Evolutionary conservation across 1,284 basidiomycete species (phyloP), one percentile per base, ranked within the genome.

Genomic region (Amylostereum areolatum): DNA sequence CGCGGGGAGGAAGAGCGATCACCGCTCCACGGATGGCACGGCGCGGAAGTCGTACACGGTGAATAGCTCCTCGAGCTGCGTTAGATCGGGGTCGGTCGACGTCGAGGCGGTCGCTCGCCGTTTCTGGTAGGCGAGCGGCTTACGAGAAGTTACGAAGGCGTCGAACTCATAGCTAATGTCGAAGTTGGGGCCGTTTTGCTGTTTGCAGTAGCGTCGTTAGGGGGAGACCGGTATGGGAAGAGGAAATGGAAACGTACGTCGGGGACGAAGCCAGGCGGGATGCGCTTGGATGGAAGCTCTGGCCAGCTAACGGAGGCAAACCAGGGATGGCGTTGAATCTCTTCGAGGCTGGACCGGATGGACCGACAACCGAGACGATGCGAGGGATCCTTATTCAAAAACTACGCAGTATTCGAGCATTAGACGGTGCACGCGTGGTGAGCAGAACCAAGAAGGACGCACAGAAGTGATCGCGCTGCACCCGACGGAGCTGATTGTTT

Each of bases 11-110:
- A n/a, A n/a, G n/a, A n/a, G n/a, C n/a, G n/a, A n/a, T n/a, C n/a
- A n/a, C n/a, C n/a, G n/a, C n/a, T n/a, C n/a, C n/a, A n/a, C n/a
- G n/a, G n/a, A n/a, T n/a, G n/a, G n/a, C n/a, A n/a, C n/a, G n/a
- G 28, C 41, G 25, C 41, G 41, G 41, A 28, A 43, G 41, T 43
- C 41, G 41, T 43, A 43, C n/a, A 43, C 41, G 12, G 41, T 43
- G 25, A 43, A 43, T 7, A 24, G 41, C 41, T 43, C 41, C 27
- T 43, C 41, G 24, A 43, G 41, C 7, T 43, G 27, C 6, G 41
- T 28, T 11, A 43, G 27, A 27, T 43, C 41, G 6, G 41, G n/a
- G 28, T 43, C 41, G 27, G 11, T 10, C n/a, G 12, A 28, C 5
- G 25, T 18, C 6, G 41, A 43, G 6, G 28, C 41, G 12, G 18